Conservation (phyloP, 2,329 filamentous ascomycete genomes). For the Fusarium sp. region DNA sequence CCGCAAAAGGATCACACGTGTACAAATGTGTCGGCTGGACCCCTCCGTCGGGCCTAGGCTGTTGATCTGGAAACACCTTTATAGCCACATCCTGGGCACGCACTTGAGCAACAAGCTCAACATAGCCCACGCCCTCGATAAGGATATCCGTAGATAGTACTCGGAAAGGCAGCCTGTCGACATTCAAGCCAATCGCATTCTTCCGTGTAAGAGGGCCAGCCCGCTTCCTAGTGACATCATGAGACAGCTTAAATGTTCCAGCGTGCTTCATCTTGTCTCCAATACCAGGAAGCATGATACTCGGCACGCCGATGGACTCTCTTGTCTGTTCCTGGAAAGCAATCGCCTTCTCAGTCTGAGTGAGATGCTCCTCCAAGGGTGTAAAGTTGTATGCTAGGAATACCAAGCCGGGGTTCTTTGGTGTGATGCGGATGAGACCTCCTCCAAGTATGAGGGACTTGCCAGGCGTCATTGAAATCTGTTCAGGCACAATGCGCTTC, state of each 20-base stretch:
- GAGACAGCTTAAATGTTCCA: slow-evolving; percentile 78
- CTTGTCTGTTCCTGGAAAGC: slow-evolving; percentile 75
- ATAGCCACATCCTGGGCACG: slow-evolving; percentile 64
- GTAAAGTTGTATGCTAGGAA: slow-evolving; percentile 91
- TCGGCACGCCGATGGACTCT: slow-evolving; percentile 67
- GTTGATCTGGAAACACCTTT: slow-evolving; percentile 10
- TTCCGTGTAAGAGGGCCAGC: slow-evolving; percentile 78
- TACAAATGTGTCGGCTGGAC: neutral
- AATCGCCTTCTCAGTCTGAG: slow-evolving; percentile 82
- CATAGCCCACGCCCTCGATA: slow-evolving; percentile 92
- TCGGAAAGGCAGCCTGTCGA: slow-evolving; percentile 80
- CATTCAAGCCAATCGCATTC: slow-evolving; percentile 71
- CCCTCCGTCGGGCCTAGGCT: neutral
- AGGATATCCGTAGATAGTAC: slow-evolving; percentile 86
- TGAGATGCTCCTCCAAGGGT: slow-evolving; percentile 80
- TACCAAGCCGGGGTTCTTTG: slow-evolving; percentile 69
- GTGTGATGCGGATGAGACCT: slow-evolving; percentile 89
- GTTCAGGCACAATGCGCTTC: slow-evolving; percentile 77
- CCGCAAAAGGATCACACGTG: slow-evolving; percentile 41
- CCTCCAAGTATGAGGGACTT: slow-evolving; percentile 84
- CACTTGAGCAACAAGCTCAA: slow-evolving; percentile 88
- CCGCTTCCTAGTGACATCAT: slow-evolving; percentile 86
- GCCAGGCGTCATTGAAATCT: slow-evolving; percentile 77
- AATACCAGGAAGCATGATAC: slow-evolving; percentile 71
- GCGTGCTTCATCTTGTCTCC: slow-evolving; percentile 74